Evolutionary conservation across 1,139 yeast species (phyloP).

Genomic region (Sugiyamaella pinicola): DNA sequence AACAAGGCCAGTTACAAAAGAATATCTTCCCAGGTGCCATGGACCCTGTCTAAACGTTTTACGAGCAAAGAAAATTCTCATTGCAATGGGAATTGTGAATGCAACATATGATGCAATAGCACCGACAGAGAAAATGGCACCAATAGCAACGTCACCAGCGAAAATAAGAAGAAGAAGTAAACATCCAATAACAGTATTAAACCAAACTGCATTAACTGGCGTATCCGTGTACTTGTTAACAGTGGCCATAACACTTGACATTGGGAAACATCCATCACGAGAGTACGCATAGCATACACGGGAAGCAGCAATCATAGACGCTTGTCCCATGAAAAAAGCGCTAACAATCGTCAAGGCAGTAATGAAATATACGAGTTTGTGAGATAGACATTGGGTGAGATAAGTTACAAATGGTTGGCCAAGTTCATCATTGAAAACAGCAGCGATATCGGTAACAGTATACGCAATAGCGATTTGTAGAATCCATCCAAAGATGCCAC

Average conservation of each 20-base stretch:
- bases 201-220: slow-evolving; percentile 71
- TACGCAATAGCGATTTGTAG: slow-evolving; percentile 68
- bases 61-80: slow-evolving; percentile 50
- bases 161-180: slow-evolving; percentile 60
- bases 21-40: slow-evolving; percentile 61
- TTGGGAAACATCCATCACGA: slow-evolving; percentile 70
- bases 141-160: slow-evolving; percentile 70
- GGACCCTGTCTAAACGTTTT: slow-evolving; percentile 66
- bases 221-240: slow-evolving; percentile 61
- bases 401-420: slow-evolving; percentile 70
- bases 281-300: slow-evolving; percentile 71
- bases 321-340: slow-evolving; percentile 67
- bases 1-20: slow-evolving; percentile 47
- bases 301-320: slow-evolving; percentile 72
- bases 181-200: slow-evolving; percentile 60
- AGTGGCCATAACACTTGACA: slow-evolving; percentile 54
- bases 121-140: slow-evolving; percentile 76
- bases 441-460: slow-evolving; percentile 57
- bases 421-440: slow-evolving; percentile 55
- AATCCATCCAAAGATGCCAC: slow-evolving; percentile 64
- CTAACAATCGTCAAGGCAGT: slow-evolving; percentile 62
- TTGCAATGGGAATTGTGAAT: slow-evolving; percentile 61
- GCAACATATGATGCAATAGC: slow-evolving; percentile 75
- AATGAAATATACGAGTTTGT: slow-evolving; percentile 53
- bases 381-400: slow-evolving; percentile 54